These are phyloP conservation scores for Cynara cardunculus DNA, from an alignment of 129 eudicot genomes.

Conservation along the genomic window DNA sequence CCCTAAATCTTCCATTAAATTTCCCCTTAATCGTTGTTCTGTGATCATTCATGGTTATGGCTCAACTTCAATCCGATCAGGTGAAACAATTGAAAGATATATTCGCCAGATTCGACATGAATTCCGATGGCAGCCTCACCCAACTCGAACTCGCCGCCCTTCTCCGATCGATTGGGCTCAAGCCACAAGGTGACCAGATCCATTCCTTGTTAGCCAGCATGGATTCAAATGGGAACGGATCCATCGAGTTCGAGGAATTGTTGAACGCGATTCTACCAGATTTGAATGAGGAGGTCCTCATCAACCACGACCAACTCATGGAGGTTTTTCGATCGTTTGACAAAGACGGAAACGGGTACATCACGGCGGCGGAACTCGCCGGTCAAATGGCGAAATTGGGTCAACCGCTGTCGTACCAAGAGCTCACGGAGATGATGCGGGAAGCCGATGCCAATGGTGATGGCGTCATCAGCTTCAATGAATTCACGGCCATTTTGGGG, in stretches of 20 bases:
- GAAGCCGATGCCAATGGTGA: constrained; percentile 81
- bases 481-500: constrained; percentile 61
- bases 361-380: constrained; percentile 75
- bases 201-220: constrained; percentile 41
- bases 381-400: constrained; percentile 78
- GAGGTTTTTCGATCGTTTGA: constrained; percentile 65
- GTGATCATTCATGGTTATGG: constrained; percentile 24
- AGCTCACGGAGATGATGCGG: constrained; percentile 61
- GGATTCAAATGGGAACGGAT: constrained; percentile 72
- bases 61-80: constrained; percentile 31
- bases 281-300: constrained; percentile 39
- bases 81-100: constrained; percentile 39
- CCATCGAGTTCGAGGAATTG: constrained; percentile 64
- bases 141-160: constrained; percentile 68
- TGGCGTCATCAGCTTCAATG: constrained; percentile 66
- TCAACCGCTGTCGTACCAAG: constrained; percentile 64
- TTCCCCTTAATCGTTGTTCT: neutral
- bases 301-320: constrained; percentile 64
- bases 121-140: constrained; percentile 61
- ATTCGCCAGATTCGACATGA: constrained; percentile 57
- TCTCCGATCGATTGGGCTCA: constrained; percentile 48
- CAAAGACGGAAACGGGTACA: constrained; percentile 62
- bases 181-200: constrained; percentile 66
- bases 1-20: constrained; percentile 7
- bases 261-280: constrained; percentile 46